phyloP scores from a whole-genome alignment of 345 rosid genomes.

The Pistacia atlantica region DNA sequence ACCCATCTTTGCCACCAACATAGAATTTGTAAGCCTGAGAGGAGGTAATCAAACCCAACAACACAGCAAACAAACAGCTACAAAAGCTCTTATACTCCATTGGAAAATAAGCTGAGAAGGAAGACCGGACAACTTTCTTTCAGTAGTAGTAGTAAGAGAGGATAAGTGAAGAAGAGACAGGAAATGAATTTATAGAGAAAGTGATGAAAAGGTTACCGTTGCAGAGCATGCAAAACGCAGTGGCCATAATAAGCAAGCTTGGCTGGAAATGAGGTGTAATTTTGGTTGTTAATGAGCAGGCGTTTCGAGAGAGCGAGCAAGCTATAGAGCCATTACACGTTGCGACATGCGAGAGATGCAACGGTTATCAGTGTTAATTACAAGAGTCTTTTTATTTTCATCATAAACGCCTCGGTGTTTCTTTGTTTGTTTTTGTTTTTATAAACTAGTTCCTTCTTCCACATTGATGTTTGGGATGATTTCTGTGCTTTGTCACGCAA shows the following conservation, averaged over 20 bases:
- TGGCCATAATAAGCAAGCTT: slow-evolving; percentile 3
- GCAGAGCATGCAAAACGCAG: slow-evolving; percentile 16
- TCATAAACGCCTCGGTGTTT: no score
- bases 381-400: no score
- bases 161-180: not conserved
- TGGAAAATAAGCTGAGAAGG: slow-evolving; percentile 12
- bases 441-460: no score
- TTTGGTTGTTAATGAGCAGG: slow-evolving; percentile 10
- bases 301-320: slow-evolving; percentile 35
- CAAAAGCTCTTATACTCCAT: slow-evolving; percentile 35
- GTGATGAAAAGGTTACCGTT: slow-evolving; percentile 33
- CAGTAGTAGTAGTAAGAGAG: not conserved
- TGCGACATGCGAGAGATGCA: slow-evolving; percentile 50
- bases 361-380: slow-evolving; percentile 33
- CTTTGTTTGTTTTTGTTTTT: no score
- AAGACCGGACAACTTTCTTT: not conserved
- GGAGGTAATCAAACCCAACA: slow-evolving; percentile 24
- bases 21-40: slow-evolving; percentile 47
- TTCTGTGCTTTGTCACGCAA: no score
- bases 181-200: slow-evolving; percentile 31
- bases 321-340: slow-evolving; percentile 42
- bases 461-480: no score
- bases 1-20: slow-evolving; percentile 84
- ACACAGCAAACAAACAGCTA: slow-evolving; percentile 12
- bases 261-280: slow-evolving; percentile 28